phyloP scores from a whole-genome alignment of 805 yeast species.

The Yarrowia porcina region DNA sequence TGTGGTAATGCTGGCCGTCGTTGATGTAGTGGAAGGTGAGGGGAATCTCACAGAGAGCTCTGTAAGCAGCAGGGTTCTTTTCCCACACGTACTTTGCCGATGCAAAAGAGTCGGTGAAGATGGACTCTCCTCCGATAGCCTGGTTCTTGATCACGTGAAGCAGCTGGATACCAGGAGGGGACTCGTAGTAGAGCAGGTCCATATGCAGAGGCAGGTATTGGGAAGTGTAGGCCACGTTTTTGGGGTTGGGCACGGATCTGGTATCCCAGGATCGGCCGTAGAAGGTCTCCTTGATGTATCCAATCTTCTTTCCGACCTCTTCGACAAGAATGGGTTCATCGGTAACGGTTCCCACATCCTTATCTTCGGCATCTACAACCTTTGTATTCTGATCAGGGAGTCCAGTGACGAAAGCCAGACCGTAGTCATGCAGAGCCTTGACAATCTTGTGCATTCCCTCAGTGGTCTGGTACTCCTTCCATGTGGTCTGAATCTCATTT shows the following conservation, averaged over 20 bases:
- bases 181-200: conserved; percentile 73
- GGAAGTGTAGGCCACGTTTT: conserved; percentile 67
- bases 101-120: conserved; percentile 66
- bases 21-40: conserved; percentile 66
- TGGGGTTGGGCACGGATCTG: conserved; percentile 50
- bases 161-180: conserved; percentile 76
- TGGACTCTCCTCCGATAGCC: conserved; percentile 62
- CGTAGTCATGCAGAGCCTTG: conserved; percentile 50
- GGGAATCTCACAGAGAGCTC: conserved; percentile 60
- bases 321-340: conserved; percentile 38
- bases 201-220: conserved; percentile 67
- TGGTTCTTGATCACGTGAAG: conserved; percentile 50
- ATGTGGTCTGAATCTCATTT: conserved; percentile 39
- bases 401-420: conserved; percentile 53
- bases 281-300: conserved; percentile 66
- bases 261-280: conserved; percentile 74
- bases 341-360: conserved; percentile 32
- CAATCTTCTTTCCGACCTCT: conserved; percentile 53
- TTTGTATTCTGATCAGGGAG: conserved; percentile 45
- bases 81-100: conserved; percentile 58
- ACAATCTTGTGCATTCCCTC: conserved; percentile 43
- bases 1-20: conserved; percentile 58
- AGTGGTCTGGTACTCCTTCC: conserved; percentile 43
- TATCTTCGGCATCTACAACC: conserved; percentile 30
- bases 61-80: conserved; percentile 58